Conservation (phyloP, 106 monocot species). For the Phalaenopsis aphrodite region DNA sequence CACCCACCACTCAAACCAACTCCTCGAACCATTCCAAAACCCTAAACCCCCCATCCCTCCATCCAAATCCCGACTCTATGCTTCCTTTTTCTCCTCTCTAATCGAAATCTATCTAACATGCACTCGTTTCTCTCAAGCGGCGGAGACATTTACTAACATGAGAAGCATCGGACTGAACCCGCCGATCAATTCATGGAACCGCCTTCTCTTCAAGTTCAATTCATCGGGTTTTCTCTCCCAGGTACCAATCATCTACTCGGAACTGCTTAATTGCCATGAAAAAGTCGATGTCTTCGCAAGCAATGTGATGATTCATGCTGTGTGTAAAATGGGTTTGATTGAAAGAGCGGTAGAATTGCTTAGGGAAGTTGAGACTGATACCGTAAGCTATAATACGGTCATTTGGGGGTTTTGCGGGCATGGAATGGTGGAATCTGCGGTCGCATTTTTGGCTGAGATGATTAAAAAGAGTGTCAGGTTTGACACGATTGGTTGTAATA, state of each 20-base stretch:
- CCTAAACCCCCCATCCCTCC: constrained; percentile 21
- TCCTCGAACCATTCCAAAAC: neutral
- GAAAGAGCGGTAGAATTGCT: constrained; percentile 22
- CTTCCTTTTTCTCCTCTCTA: constrained; percentile 65
- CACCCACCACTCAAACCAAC: neutral
- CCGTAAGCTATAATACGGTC: constrained; percentile 55
- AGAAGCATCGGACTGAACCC: constrained; percentile 47
- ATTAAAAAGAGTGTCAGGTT: constrained; percentile 52
- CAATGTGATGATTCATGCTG: constrained; percentile 57
- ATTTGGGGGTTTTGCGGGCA: constrained; percentile 61
- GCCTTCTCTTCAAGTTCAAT: constrained; percentile 56
- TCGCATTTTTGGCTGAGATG: constrained; percentile 67
- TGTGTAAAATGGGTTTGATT: constrained; percentile 32
- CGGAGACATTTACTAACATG: constrained; percentile 43
- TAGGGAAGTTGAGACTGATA: constrained; percentile 25
- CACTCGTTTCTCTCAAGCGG: constrained; percentile 45
- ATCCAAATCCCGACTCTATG: constrained; percentile 61
- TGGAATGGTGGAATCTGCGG: constrained; percentile 29
- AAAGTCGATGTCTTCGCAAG: constrained; percentile 35
- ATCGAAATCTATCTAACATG: constrained; percentile 44
- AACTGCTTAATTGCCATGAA: constrained; percentile 29
- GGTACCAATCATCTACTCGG: constrained; percentile 44
- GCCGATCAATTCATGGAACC: constrained; percentile 40
- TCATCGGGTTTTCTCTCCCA: constrained; percentile 47
- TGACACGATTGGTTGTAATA: constrained; percentile 54